phyloP scores from a whole-genome alignment of 192 early-diverging fungal species.

The Spizellomyces punctatus region DNA sequence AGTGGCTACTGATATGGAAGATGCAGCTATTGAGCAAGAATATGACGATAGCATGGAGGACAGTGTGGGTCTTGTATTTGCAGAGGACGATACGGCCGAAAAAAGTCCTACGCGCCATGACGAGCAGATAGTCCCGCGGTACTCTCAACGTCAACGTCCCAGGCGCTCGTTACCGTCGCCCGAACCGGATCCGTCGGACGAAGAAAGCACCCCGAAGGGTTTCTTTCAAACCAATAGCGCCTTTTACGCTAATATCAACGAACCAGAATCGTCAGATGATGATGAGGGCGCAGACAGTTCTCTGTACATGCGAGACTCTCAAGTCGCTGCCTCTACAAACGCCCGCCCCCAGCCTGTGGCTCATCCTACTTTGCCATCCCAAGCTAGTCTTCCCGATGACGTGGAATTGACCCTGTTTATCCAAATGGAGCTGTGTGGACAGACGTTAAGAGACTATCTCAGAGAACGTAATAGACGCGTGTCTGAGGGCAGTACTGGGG shows the following conservation, averaged over 20 bases:
- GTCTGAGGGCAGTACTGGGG: not conserved
- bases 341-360: not conserved
- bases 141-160: too few relatives aligned
- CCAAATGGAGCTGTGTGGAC: slow-evolving; percentile 83
- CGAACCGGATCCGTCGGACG: too few relatives aligned
- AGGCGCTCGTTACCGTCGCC: too few relatives aligned
- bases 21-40: slow-evolving; percentile 44
- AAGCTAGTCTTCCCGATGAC: not conserved
- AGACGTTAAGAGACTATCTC: slow-evolving; percentile 62
- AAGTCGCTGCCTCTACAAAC: not conserved
- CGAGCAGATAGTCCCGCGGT: too few relatives aligned
- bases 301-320: not conserved
- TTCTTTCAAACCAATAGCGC: not conserved
- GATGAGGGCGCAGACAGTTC: not conserved
- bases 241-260: not conserved
- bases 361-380: not conserved
- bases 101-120: too few relatives aligned
- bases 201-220: not conserved
- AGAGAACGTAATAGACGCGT: slow-evolving; percentile 34
- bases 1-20: slow-evolving; percentile 23
- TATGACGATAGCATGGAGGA: slow-evolving; percentile 32
- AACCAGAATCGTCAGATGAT: not conserved
- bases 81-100: slow-evolving; percentile 1
- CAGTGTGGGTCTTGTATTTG: slow-evolving; percentile 29
- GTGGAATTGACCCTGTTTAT: slow-evolving; percentile 47